phyloP scores from a whole-genome alignment of 164 flowering plant species.

The Aristolochia californica region DNA sequence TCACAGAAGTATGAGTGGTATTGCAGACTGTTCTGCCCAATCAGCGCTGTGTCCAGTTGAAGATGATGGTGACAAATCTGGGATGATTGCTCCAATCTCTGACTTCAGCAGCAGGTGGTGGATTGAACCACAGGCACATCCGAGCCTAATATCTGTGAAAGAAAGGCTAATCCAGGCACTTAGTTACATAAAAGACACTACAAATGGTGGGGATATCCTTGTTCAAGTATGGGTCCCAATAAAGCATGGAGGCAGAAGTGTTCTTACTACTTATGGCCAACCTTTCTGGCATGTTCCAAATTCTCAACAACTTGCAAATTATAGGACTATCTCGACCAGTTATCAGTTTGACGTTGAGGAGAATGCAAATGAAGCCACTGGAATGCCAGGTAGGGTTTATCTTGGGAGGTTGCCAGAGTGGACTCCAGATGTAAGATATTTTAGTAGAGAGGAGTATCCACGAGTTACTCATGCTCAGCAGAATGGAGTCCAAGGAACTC shows the following conservation, averaged over 20 bases:
- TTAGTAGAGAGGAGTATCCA: conserved; percentile 59
- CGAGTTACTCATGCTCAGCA: conserved; percentile 52
- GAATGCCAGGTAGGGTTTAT: conserved; percentile 81
- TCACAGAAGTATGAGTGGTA: conserved; percentile 6
- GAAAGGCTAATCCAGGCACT: conserved; percentile 52
- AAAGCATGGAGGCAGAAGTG: conserved; percentile 33
- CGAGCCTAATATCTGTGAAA: conserved; percentile 32
- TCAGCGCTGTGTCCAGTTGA: conserved; percentile 15
- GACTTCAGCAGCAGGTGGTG: conserved; percentile 40
- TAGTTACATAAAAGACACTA: conserved; percentile 27
- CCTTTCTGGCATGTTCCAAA: conserved; percentile 39
- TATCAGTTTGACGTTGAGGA: conserved; percentile 66
- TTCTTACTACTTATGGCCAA: conserved; percentile 51
- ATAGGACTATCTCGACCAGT: conserved; percentile 47
- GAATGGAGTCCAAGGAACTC: conserved; percentile 61
- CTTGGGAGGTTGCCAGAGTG: conserved; percentile 72
- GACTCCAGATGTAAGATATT: conserved; percentile 85
- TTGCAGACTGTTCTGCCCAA: conserved; percentile 11
- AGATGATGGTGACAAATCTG: conserved; percentile 3
- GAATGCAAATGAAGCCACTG: conserved; percentile 34
- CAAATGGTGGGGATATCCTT: conserved; percentile 45
- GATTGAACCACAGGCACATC: conserved; percentile 37
- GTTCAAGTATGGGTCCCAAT: conserved; percentile 83
- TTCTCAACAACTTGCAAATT: conserved; percentile 39
- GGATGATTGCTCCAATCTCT: conserved; percentile 8